Evolutionary conservation across 768 basidiomycete species (phyloP).

Genomic region (Boletus edulis): DNA sequence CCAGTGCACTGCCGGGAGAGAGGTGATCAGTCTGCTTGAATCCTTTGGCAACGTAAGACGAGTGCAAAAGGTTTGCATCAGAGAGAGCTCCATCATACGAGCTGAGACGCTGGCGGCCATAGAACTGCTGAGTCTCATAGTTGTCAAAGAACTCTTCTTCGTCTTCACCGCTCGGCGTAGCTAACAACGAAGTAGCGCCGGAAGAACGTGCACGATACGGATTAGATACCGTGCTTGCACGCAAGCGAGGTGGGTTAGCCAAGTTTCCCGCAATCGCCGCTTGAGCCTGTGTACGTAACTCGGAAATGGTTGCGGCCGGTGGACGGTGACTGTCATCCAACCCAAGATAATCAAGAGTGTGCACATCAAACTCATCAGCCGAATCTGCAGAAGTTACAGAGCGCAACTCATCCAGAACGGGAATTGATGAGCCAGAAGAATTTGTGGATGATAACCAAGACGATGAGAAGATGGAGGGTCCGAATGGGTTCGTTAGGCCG

Average conservation of each 20-base stretch:
- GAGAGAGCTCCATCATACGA: slow-evolving; percentile 56
- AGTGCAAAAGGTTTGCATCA: slow-evolving; percentile 51
- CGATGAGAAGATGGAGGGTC: slow-evolving; percentile 84
- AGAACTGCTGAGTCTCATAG: slow-evolving; percentile 42
- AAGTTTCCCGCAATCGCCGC: slow-evolving; percentile 85
- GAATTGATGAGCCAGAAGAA: slow-evolving; percentile 53
- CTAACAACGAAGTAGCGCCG: slow-evolving; percentile 56
- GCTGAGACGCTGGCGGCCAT: slow-evolving; percentile 56
- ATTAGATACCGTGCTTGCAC: slow-evolving; percentile 91
- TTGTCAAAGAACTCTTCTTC: slow-evolving; percentile 76
- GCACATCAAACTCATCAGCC: slow-evolving; percentile 85
- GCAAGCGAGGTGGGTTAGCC: slow-evolving; percentile 72
- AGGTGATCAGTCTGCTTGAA: slow-evolving; percentile 77
- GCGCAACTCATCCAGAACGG: slow-evolving; percentile 76
- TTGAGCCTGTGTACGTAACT: slow-evolving; percentile 86
- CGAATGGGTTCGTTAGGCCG: slow-evolving; percentile 80
- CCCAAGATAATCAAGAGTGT: slow-evolving; percentile 95
- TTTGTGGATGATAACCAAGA: slow-evolving; percentile 77
- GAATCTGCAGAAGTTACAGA: slow-evolving; percentile 79
- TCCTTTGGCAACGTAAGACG: slow-evolving; percentile 65
- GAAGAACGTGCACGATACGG: slow-evolving; percentile 76
- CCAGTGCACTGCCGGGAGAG: slow-evolving; percentile 38
- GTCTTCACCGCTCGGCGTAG: slow-evolving; percentile 61
- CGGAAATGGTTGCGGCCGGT: slow-evolving; percentile 81
- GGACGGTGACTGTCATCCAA: slow-evolving; percentile 77